Base-by-base conservation (phyloP, 2,329 filamentous ascomycete genomes). In the Aspergillus neoniger region DNA sequence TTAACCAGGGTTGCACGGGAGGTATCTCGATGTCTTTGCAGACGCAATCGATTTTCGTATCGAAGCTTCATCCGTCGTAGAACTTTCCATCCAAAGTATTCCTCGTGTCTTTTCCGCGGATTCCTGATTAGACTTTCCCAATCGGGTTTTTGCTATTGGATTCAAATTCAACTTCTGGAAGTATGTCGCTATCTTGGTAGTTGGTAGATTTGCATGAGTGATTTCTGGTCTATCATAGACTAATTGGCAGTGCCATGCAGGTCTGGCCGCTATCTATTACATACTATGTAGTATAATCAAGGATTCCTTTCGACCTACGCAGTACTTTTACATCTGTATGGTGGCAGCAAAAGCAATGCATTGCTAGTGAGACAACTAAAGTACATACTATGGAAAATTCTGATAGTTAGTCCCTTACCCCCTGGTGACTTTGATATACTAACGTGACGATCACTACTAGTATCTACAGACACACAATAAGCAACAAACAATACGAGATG, bases 31-130 rank as follows among this genome's bases (percentile, higher is more conserved):
- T 36, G 5, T 14, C 32, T 14, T 14, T 36, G 4, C 38, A 53
- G 19, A 53, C 21, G 32, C 19, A 21, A 41, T 53, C 5, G 32
- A 53, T 14, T 17, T 36, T 32, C 30, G 30, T 12, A 12, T 36
- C 32, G 32, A 36, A 36, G 12, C 32, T 7, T 28, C 25, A 6
- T 32, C 50, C 17, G 53, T 55, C 53, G 53, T 55, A n/a, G 53
- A 55, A 55, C 5, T 44, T 55, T 55, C 53, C 53, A 55, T 47
- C 53, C 23, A 36, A 47, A 36, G 41, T 32, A 15, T 44, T 2
- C 14, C 17, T 55, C 30, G 39, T 28, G 21, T 19, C 15, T 14
- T 36, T 14, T 36, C 10, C 4, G 32, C 5, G 32, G 10, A 8
- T 8, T 17, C 23, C 41, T 21, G 38, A 44, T 36, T 15, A 36